These are phyloP conservation scores for Jaapia argillacea DNA, from an alignment of 768 basidiomycete genomes.

Conservation along the genomic window DNA sequence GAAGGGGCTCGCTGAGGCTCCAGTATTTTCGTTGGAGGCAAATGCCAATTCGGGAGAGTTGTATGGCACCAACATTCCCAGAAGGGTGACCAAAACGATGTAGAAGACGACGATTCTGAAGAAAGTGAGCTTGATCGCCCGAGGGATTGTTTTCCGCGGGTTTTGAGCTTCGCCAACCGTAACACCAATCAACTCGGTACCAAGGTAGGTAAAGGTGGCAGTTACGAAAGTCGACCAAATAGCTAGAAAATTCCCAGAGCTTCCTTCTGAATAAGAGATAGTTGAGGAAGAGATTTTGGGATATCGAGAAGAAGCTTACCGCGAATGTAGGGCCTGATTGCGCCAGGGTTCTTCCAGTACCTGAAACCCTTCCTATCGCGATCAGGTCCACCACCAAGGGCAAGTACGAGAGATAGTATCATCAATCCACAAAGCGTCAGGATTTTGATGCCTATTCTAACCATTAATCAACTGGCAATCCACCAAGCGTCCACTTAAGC, in stretches of 20 bases:
- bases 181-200: constrained; percentile 72
- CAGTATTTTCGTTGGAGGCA: constrained; percentile 26
- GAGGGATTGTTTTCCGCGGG: constrained; percentile 64
- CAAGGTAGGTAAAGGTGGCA: constrained; percentile 64
- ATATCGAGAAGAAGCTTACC: constrained; percentile 29
- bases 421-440: constrained; percentile 37
- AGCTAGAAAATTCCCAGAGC: constrained; percentile 50
- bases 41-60: constrained; percentile 28
- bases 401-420: constrained; percentile 41
- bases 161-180: constrained; percentile 52
- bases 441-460: constrained; percentile 55
- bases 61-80: constrained; percentile 61
- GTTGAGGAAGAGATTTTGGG: constrained; percentile 46
- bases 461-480: constrained; percentile 36
- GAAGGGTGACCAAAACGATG: constrained; percentile 61
- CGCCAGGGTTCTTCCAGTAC: constrained; percentile 35
- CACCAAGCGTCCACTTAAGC: constrained; percentile 1
- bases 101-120: constrained; percentile 55
- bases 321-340: constrained; percentile 33
- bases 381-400: constrained; percentile 40
- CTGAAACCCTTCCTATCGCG: constrained; percentile 25
- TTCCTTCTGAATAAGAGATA: constrained; percentile 35
- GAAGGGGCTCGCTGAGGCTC: constrained; percentile 57
- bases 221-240: constrained; percentile 68
- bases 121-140: constrained; percentile 58